Evolutionary conservation across 805 yeast genomes (phyloP).

Genomic region (Candida sonorensis): DNA sequence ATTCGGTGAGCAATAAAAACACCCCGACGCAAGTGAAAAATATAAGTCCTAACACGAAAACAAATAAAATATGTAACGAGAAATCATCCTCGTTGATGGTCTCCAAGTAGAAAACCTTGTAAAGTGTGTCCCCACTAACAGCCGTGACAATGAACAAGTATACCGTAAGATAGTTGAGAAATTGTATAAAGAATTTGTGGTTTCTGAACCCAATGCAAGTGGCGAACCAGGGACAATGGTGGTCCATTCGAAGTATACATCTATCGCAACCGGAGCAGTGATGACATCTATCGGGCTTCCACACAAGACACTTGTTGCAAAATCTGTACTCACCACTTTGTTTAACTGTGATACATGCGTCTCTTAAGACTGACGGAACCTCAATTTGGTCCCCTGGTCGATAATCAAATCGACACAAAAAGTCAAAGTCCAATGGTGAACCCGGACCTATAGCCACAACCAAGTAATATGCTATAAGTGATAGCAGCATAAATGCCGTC

Average conservation of each 20-base stretch:
- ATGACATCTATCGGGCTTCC: constrained; percentile 58
- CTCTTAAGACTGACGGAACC: constrained; percentile 37
- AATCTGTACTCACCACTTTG: constrained; percentile 59
- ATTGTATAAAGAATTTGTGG: constrained; percentile 75
- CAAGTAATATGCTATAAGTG: constrained; percentile 45
- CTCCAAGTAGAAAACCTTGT: constrained; percentile 37
- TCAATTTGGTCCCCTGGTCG: constrained; percentile 13
- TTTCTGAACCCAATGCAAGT: constrained; percentile 78
- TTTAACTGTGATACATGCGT: constrained; percentile 38
- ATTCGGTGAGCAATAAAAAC: constrained; percentile 53
- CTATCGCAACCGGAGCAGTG: constrained; percentile 45
- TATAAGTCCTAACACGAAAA: constrained; percentile 46
- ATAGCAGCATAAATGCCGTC: constrained; percentile 26
- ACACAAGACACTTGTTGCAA: constrained; percentile 44
- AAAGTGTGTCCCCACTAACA: constrained; percentile 36
- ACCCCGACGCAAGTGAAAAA: constrained; percentile 49
- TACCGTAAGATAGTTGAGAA: constrained; percentile 46
- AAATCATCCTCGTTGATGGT: constrained; percentile 28
- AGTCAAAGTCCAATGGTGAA: constrained; percentile 52
- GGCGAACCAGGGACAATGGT: constrained; percentile 86
- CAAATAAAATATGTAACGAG: constrained; percentile 53
- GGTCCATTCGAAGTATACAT: constrained; percentile 50
- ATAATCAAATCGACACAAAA: constrained; percentile 24
- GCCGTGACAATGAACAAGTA: constrained; percentile 38
- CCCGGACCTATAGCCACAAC: constrained; percentile 57